Conservation (phyloP, 139 green algal genomes). For the Coelastrella sp. region DNA sequence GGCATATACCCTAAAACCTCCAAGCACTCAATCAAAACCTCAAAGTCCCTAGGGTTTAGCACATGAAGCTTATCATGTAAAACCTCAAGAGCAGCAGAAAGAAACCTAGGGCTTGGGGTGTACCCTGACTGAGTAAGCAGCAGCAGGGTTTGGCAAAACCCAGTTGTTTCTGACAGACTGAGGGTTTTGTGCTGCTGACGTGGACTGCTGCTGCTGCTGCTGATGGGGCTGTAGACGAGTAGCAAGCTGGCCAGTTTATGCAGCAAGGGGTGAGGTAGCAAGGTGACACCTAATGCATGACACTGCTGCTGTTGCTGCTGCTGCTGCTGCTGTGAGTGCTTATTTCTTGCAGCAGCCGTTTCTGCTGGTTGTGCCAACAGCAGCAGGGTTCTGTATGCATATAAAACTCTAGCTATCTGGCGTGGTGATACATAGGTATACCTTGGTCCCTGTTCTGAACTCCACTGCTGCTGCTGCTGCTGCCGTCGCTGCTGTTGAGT, state of each 20-base stretch:
- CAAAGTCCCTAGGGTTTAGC: background rate
- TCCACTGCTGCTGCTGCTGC: slow-evolving; percentile 5
- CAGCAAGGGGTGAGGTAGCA: background rate
- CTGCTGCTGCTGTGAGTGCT: background rate
- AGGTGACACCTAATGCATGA: background rate
- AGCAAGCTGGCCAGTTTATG: background rate
- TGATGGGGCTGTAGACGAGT: background rate
- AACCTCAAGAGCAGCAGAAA: slow-evolving; percentile 27
- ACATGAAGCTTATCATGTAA: slow-evolving; percentile 34
- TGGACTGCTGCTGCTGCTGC: slow-evolving; percentile 16
- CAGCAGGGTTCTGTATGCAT: background rate
- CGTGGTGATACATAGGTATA: background rate
- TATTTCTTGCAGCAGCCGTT: background rate
- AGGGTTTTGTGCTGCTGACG: background rate
- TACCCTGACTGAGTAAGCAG: slow-evolving; percentile 30
- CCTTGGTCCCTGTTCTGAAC: background rate
- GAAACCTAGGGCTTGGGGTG: slow-evolving; percentile 9
- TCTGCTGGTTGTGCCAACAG: background rate
- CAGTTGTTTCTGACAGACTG: background rate
- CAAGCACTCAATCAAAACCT: background rate
- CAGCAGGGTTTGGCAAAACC: slow-evolving; percentile 34
- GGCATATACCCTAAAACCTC: slow-evolving; percentile 20
- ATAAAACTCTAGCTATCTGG: background rate
- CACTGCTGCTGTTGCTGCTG: background rate
- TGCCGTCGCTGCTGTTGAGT: background rate